These are phyloP conservation scores for Colletotrichum cereale DNA, from an alignment of 2,329 filamentous ascomycete genomes.

Conservation along the genomic window DNA sequence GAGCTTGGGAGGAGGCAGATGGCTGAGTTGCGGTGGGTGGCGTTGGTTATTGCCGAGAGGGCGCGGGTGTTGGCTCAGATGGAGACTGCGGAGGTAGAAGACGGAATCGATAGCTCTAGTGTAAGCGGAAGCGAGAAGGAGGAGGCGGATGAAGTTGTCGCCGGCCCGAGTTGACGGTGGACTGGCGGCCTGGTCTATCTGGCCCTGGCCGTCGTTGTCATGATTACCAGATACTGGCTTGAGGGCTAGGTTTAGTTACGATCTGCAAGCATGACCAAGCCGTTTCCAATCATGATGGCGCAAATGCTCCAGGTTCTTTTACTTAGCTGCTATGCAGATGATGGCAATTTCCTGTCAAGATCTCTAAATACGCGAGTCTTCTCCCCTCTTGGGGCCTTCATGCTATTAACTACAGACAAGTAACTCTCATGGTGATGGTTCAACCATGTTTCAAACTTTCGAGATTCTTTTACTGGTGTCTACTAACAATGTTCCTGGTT, in stretches of 20 bases:
- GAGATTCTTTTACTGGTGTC: not conserved
- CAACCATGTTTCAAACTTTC: not conserved
- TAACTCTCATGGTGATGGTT: not conserved
- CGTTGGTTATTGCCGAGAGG: slow-evolving; percentile 59
- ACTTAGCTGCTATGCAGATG: not conserved
- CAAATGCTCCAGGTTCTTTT: too few relatives aligned
- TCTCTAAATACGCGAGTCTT: not conserved
- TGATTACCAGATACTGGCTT: not conserved
- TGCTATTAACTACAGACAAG: not conserved
- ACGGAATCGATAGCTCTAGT: slow-evolving; percentile 35
- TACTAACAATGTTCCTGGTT: not conserved
- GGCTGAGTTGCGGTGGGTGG: slow-evolving; percentile 63
- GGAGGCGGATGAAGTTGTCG: not conserved
- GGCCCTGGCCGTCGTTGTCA: not conserved
- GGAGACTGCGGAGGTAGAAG: slow-evolving; percentile 59
- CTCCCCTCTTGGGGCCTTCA: not conserved
- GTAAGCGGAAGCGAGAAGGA: not conserved
- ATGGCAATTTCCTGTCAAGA: not conserved
- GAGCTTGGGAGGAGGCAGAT: slow-evolving; percentile 50
- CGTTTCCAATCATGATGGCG: too few relatives aligned
- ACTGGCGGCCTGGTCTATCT: slow-evolving; percentile 8
- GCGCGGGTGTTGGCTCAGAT: slow-evolving; percentile 55
- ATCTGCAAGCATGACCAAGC: not conserved
- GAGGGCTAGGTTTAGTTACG: not conserved
- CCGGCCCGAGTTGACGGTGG: slow-evolving; percentile 11